Conservation (phyloP, 1,284 basidiomycete genomes). For the Quambalaria eucalypti region DNA sequence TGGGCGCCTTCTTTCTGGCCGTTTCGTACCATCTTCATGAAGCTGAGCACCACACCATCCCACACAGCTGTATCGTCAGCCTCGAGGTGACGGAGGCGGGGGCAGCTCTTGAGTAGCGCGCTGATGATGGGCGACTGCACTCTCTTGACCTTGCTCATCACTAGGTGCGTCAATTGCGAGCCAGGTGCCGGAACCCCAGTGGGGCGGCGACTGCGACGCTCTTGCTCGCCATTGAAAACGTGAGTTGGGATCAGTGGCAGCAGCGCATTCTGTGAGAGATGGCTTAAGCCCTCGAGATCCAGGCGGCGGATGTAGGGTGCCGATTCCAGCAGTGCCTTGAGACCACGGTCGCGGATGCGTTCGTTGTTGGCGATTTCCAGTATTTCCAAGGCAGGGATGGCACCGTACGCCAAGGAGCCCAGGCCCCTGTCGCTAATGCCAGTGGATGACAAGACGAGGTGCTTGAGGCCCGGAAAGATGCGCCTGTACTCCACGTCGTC, state of each 20-base stretch:
- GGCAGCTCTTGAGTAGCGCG: conserved; percentile 21
- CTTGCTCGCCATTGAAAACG: not conserved
- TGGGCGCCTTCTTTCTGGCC: conserved; percentile 13
- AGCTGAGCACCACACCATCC: conserved; percentile 19
- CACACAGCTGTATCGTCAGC: conserved; percentile 26
- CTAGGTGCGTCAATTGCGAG: conserved; percentile 62
- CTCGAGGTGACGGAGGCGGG: conserved; percentile 24
- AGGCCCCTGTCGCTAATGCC: conserved; percentile 65
- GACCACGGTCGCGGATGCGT: conserved; percentile 58
- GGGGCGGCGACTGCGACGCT: not conserved
- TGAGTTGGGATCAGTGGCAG: conserved; percentile 54
- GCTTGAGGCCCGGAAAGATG: conserved; percentile 55
- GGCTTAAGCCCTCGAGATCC: conserved; percentile 72
- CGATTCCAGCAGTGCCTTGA: conserved; percentile 63
- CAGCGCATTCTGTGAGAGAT: conserved; percentile 66
- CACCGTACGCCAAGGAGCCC: conserved; percentile 58
- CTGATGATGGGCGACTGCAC: conserved; percentile 16
- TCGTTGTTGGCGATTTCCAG: conserved; percentile 68
- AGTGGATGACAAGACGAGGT: conserved; percentile 70
- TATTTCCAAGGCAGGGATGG: conserved; percentile 66
- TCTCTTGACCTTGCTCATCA: conserved; percentile 53
- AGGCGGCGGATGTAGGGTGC: conserved; percentile 64
- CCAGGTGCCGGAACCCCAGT: conserved; percentile 50
- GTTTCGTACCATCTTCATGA: conserved; percentile 18
- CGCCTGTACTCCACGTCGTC: conserved; percentile 16